phyloP scores from a whole-genome alignment of 768 basidiomycete species.

The Amanita pallidorosea region DNA sequence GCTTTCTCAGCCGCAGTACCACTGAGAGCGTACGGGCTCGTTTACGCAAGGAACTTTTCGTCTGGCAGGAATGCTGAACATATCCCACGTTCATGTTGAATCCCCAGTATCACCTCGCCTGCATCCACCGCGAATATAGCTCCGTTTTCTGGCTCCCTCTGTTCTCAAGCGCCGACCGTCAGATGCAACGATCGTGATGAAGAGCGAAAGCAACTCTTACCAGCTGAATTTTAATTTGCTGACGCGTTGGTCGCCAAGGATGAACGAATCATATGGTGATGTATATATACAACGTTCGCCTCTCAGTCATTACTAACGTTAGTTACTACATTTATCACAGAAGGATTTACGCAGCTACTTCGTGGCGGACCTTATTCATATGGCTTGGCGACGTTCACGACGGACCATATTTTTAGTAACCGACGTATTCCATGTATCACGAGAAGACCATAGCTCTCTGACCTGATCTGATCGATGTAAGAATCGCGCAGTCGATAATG shows the following conservation, averaged over 20 bases:
- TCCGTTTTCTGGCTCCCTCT: too few relatives aligned
- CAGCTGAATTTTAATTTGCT: slow-evolving; percentile 65
- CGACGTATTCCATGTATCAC: too few relatives aligned
- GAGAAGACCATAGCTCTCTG: too few relatives aligned
- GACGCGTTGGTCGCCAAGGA: slow-evolving; percentile 70
- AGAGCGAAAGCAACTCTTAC: slow-evolving; percentile 53
- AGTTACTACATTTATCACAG: slow-evolving; percentile 32
- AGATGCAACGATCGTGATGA: slow-evolving; percentile 38
- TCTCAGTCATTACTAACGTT: neutral
- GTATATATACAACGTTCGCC: slow-evolving; percentile 29
- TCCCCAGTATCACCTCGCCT: slow-evolving; percentile 77
- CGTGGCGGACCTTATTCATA: slow-evolving; percentile 79
- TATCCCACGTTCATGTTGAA: slow-evolving; percentile 81
- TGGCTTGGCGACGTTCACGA: slow-evolving; percentile 51
- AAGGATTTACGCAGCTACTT: slow-evolving; percentile 64
- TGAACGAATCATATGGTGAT: slow-evolving; percentile 61
- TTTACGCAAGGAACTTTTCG: slow-evolving; percentile 64
- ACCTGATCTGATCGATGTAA: too few relatives aligned
- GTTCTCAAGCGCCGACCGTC: too few relatives aligned
- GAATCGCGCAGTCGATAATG: too few relatives aligned
- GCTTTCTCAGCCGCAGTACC: slow-evolving; percentile 25
- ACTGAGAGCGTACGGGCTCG: slow-evolving; percentile 35
- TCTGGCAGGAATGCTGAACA: slow-evolving; percentile 80
- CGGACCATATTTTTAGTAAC: too few relatives aligned
- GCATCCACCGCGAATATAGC: slow-evolving; percentile 21